These are phyloP conservation scores for Neocatenulostroma microsporum DNA, from an alignment of 2,329 filamentous ascomycete species.

Conservation along the genomic window DNA sequence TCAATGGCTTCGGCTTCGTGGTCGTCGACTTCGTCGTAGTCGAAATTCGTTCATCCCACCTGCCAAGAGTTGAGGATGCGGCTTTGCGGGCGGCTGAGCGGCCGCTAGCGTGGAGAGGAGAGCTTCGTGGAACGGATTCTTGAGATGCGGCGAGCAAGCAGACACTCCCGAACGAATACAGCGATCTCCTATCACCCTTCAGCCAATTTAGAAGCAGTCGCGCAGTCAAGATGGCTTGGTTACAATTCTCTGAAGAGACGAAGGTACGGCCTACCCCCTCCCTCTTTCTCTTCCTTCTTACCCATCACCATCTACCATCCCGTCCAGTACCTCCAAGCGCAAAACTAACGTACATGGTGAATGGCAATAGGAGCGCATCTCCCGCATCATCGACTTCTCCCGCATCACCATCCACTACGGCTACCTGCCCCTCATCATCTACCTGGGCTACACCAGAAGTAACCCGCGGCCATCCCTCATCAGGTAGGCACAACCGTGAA, in stretches of 20 bases:
- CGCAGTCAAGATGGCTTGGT: constrained; percentile 24
- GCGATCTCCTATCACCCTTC: too few relatives aligned
- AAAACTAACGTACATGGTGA: neutral
- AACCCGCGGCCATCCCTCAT: constrained; percentile 78
- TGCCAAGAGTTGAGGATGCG: too few relatives aligned
- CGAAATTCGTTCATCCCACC: too few relatives aligned
- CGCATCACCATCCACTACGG: constrained; percentile 95
- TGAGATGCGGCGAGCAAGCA: too few relatives aligned
- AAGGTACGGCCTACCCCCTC: constrained; percentile 56
- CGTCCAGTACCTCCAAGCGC: too few relatives aligned
- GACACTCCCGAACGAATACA: too few relatives aligned
- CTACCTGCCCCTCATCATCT: constrained; percentile 93
- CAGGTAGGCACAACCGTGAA: constrained; percentile 41
- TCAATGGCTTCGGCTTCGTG: constrained; percentile 1
- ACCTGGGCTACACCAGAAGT: constrained; percentile 93
- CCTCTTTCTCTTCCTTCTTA: constrained; percentile 5
- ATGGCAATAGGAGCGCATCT: constrained; percentile 79
- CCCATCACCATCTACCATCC: too few relatives aligned
- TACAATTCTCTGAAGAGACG: constrained; percentile 85
- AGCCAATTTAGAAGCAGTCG: too few relatives aligned
- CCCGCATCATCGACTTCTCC: constrained; percentile 90
- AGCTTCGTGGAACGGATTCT: too few relatives aligned
- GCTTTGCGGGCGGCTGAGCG: too few relatives aligned
- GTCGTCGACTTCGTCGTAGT: too few relatives aligned
- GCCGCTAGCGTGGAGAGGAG: too few relatives aligned